Evolutionary conservation across 495 filamentous ascomycete species (phyloP), one percentile per base, ranked within the genome.

Genomic region (Talaromyces wortmannii): DNA sequence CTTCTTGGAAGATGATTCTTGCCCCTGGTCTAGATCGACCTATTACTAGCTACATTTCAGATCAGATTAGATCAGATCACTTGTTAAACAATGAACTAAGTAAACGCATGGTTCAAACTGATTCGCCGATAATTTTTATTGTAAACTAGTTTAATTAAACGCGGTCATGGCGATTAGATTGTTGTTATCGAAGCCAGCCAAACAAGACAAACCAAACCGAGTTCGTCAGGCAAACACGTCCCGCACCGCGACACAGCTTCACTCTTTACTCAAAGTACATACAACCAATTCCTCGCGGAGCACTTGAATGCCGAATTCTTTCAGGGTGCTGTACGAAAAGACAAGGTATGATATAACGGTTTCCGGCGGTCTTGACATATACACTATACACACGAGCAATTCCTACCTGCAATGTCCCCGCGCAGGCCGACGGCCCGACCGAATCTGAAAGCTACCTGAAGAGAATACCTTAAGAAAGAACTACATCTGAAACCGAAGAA

Each of bases 141-240:
- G n/a, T 11, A 52, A 52, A 23, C 12, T 18, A 49, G 31, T 43
- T 5, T 43, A 11, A 5, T 43, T 43, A 11, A 11, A 11, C 4
- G 10, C n/a, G 11, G 40, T 43, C 40, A 5, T 43, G 11, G 2
- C n/a, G n/a, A 11, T 58, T 13, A 46, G 5, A 3, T 49, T 42
- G 4, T 7, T 18, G 57, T 45, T 49, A 55, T 1, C 47, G 36
- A 46, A 23, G 16, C 46, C 57, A 23, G 16, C 46, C 57, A 62
- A 62, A 62, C 60, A 62, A 36, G 50, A 48, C 60, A 62, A 62
- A 62, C 60, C 59, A 30, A 48, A 59, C 46, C 52, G 23, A 23
- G 23, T 23, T 23, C 23, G 23, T 23, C 23, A 23, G 23, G 23
- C 23, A 23, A 59, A 36, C 23, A 59, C 51, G 49, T 55, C 57